A percentile compares a stretch with the other conserved stretches of the same genome.
Conservation (phyloP, 1,139 yeast genomes). For the Sugiyamaella paludigena region DNA sequence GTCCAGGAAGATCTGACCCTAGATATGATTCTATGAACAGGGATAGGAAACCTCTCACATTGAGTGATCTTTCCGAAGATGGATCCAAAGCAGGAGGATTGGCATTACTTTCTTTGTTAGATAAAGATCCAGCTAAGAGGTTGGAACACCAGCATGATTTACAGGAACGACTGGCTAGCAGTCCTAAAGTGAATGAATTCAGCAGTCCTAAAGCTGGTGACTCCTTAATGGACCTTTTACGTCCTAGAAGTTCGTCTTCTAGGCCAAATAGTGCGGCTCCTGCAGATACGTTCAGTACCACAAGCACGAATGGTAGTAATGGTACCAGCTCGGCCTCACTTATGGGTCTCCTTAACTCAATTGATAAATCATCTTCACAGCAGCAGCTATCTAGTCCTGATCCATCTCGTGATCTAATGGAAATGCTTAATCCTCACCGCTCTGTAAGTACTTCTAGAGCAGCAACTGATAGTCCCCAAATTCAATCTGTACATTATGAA, state of each 20-base stretch:
- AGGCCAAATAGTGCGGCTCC: background rate
- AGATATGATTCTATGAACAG: constrained; percentile 10
- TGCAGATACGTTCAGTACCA: constrained; percentile 3
- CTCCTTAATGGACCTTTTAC: constrained; percentile 16
- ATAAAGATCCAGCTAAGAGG: constrained; percentile 3
- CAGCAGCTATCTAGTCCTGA: background rate
- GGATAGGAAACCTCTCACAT: constrained; percentile 3
- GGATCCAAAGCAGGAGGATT: constrained; percentile 5
- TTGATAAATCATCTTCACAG: background rate
- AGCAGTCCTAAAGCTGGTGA: constrained; percentile 7
- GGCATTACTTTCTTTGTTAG: constrained; percentile 7
- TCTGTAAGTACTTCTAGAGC: background rate
- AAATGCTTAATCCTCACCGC: constrained; percentile 7
- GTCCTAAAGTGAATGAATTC: background rate
- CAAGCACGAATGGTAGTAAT: constrained; percentile 8
- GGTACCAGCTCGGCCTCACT: constrained; percentile 5
- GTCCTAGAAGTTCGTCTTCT: constrained; percentile 7
- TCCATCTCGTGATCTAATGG: constrained; percentile 4
- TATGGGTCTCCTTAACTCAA: constrained; percentile 3
- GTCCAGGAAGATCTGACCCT: constrained; percentile 4
- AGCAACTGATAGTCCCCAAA: background rate
- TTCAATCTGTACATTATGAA: too few relatives aligned
- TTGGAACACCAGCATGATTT: constrained; percentile 10
- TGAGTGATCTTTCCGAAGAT: constrained; percentile 6
- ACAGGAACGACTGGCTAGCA: background rate